Percentiles rank a stretch among this genome's conserved stretches.
Conservation (phyloP, 2,329 filamentous ascomycete species). For the Pyricularia sp. region DNA sequence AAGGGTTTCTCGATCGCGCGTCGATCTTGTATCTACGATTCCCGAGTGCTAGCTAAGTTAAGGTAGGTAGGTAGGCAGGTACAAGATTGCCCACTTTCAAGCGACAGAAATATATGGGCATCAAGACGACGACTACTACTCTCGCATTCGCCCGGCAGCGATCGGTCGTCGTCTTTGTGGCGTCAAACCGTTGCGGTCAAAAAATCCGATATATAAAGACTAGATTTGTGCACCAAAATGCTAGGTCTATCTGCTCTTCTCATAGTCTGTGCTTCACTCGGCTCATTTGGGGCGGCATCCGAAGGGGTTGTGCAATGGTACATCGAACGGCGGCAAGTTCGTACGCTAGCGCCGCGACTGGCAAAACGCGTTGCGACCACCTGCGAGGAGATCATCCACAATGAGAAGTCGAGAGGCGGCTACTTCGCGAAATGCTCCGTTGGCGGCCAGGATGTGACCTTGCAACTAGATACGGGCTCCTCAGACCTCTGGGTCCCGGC, state of each 20-base stretch:
- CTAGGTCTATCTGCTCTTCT: conserved; percentile 9
- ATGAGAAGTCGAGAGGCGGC: conserved; percentile 29
- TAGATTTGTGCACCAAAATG: conserved; percentile 10
- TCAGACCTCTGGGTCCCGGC: conserved; percentile 50
- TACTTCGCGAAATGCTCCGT: conserved; percentile 45
- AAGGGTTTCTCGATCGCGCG: background rate
- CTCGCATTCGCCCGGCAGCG: background rate
- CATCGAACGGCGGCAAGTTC: conserved; percentile 24
- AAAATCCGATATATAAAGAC: background rate
- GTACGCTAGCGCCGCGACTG: conserved; percentile 14
- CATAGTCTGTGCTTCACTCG: conserved; percentile 12
- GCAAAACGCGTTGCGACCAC: conserved; percentile 19
- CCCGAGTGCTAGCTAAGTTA: background rate
- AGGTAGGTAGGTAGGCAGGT: background rate
- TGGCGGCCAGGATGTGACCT: conserved; percentile 42
- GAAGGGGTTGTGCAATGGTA: conserved; percentile 32
- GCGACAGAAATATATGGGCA: background rate
- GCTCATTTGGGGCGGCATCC: conserved; percentile 10
- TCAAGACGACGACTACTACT: background rate
- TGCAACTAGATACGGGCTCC: conserved; percentile 53
- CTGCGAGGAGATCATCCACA: conserved; percentile 29
- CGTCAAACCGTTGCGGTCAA: background rate
- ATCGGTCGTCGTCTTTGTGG: background rate
- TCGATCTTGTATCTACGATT: background rate
- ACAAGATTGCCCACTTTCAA: background rate